Evolutionary conservation across 2,329 filamentous ascomycete species (phyloP).

Genomic region (Bipolaris cookei): DNA sequence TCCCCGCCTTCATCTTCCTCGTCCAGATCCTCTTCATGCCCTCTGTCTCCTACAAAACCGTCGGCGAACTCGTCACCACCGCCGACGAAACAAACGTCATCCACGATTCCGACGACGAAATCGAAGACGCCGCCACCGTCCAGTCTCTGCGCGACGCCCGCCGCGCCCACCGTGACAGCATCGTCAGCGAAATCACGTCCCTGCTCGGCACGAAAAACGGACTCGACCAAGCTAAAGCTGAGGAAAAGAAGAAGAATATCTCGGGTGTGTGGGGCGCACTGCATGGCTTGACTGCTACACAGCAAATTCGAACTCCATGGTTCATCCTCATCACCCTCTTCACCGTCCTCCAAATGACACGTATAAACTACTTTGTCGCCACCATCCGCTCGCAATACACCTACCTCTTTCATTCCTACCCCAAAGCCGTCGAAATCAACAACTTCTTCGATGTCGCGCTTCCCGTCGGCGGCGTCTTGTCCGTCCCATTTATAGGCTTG

Average conservation of each 20-base stretch:
- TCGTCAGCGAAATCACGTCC: conserved; percentile 73
- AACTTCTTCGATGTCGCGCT: conserved; percentile 86
- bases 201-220: conserved; percentile 72
- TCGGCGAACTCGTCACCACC: conserved; percentile 80
- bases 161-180: conserved; percentile 64
- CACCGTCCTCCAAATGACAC: conserved; percentile 70
- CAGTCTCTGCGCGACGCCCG: conserved; percentile 60
- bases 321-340: conserved; percentile 84
- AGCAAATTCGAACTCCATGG: conserved; percentile 82
- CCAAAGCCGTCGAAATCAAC: conserved; percentile 73
- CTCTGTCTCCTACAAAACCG: conserved; percentile 57
- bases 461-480: conserved; percentile 80
- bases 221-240: conserved; percentile 66
- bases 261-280: conserved; percentile 88
- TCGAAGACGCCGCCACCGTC: conserved; percentile 56
- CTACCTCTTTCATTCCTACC: conserved; percentile 69
- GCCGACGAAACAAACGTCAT: conserved; percentile 61
- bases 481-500: conserved; percentile 83
- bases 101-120: conserved; percentile 63
- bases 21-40: conserved; percentile 58
- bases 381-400: conserved; percentile 84
- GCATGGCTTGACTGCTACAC: conserved; percentile 71
- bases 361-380: conserved; percentile 92
- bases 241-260: conserved; percentile 72
- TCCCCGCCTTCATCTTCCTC: conserved; percentile 53